Evolutionary conservation across 2,329 filamentous ascomycete species (phyloP), one percentile per base, ranked within the genome.

Genomic region (Claviceps sp.): DNA sequence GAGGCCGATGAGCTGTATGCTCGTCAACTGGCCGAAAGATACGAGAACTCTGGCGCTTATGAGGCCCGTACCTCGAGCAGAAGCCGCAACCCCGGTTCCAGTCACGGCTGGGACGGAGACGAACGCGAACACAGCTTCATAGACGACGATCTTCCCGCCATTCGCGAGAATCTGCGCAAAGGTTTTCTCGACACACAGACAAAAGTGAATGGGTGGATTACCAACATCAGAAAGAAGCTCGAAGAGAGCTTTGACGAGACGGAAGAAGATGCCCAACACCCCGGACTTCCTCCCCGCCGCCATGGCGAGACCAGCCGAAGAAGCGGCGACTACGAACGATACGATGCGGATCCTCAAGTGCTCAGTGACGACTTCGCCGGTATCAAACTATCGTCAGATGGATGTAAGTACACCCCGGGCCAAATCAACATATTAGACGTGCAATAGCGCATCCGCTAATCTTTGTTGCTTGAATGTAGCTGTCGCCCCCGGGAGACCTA

Each of bases 171-270:
- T 62, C 79, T 98, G 59, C 85, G 85, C 64, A 94, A 97, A 70
- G 93, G 93, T 4, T 98, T 98, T 70, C 63, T 89, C 52, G 90
- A 98, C 63, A 97, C 93, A 2, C 93, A 97, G 70, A 83, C 80
- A 52, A 94, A 87, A 63, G 86, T 98, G 61, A 97, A 95, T 70
- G 79, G 81, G 48, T 97, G 91, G 90, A 88, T 98, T 61, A 86
- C 80, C 49, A 89, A 82, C 56, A 74, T 98, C 65, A 93, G 88
- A 72, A 97, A 97, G 78, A 88, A 84, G 67, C 79, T 98, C 37
- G 90, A 97, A 62, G 91, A 93, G 48, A 88, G 93, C 57, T 86
- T 89, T 53, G 79, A 85, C 51, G 85, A 89, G 24, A 79, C 82
- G 7, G 79, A 84, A 51, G 78, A 69, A 37, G 44, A 56, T 9